Evolutionary conservation across 805 yeast species (phyloP).

Genomic region (Candida nitratophila): DNA sequence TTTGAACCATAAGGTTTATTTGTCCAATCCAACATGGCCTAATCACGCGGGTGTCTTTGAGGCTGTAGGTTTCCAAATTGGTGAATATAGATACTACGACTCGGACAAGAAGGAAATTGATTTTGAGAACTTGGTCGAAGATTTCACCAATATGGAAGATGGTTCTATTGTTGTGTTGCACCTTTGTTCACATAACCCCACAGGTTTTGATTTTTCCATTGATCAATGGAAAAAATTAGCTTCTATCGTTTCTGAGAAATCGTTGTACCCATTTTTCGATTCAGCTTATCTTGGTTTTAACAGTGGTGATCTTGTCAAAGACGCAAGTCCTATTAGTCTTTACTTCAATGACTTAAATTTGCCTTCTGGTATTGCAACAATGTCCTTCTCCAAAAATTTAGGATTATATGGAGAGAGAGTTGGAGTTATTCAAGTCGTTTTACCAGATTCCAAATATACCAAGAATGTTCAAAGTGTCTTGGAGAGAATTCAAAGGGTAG

Average conservation of each 20-base stretch:
- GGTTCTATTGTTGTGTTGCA: constrained; percentile 35
- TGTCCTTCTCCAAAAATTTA: constrained; percentile 39
- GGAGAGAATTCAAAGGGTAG: constrained; percentile 67
- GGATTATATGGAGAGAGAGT: constrained; percentile 46
- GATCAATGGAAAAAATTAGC: constrained; percentile 40
- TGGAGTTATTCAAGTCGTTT: constrained; percentile 26
- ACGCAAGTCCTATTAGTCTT: constrained; percentile 28
- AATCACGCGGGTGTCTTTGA: constrained; percentile 40
- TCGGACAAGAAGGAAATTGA: constrained; percentile 33
- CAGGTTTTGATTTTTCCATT: constrained; percentile 39
- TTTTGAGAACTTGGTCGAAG: constrained; percentile 31
- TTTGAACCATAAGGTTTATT: constrained; percentile 25
- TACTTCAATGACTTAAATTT: constrained; percentile 32
- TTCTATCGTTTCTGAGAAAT: constrained; percentile 28
- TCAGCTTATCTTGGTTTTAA: constrained; percentile 45
- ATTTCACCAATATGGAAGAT: constrained; percentile 26
- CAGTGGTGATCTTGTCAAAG: constrained; percentile 39
- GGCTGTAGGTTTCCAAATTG: constrained; percentile 36
- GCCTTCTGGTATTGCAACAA: constrained; percentile 36
- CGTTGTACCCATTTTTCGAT: constrained; percentile 38
- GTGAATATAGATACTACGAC: constrained; percentile 36
- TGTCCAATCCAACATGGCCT: constrained; percentile 44
- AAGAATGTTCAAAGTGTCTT: constrained; percentile 40
- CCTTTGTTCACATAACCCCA: constrained; percentile 44
- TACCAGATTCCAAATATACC: constrained; percentile 34